Base-by-base conservation (phyloP, 768 basidiomycete genomes). In the Phaeotremella skinneri region DNA sequence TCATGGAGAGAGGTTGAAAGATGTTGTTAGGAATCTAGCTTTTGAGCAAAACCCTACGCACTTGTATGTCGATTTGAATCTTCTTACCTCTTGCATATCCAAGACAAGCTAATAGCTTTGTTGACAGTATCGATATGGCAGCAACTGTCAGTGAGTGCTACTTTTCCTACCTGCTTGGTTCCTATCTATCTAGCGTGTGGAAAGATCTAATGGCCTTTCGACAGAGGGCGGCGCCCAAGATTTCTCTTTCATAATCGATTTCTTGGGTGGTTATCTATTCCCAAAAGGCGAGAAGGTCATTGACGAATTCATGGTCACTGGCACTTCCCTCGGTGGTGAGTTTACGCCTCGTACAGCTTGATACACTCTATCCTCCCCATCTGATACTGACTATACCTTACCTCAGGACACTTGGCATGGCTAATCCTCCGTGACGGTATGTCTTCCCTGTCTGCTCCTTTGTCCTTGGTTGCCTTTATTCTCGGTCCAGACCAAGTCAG, bases 181-280 rank as follows among this genome's bases (percentile, higher is more conserved):
- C 26, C n/a, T n/a, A n/a, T 56, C 17, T 41, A 48, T 31, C 41
- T 42, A 29, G n/a, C n/a, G n/a, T n/a, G n/a, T n/a, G n/a, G n/a
- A n/a, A n/a, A 62, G 57, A 4, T 51, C 56, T 1, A 37, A 56
- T 56, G 26, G 52, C 37, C 4, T 9, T 25, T 37, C 6, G 29
- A 1, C 64, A 83, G 83, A 75, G 7, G 90, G 89, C 1, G 87
- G 89, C 0, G 84, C 85, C 2, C 79, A 81, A 34, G 91, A 93
- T 68, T 82, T 91, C 5, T 87, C 87, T 0, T 85, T 87, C 78
- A 74, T 93, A 58, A 87, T 91, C 52, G 89, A 92, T 70, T 86
- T 88, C 57, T 80, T 93, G 2, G 84, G 87, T 0, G 76, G 84
- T 0, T 87, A 86, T 69, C 74, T 93, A 7, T 93, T 86, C 70